Evolutionary conservation across 2,329 filamentous ascomycete genomes (phyloP).

Genomic region (Oidium heveae): DNA sequence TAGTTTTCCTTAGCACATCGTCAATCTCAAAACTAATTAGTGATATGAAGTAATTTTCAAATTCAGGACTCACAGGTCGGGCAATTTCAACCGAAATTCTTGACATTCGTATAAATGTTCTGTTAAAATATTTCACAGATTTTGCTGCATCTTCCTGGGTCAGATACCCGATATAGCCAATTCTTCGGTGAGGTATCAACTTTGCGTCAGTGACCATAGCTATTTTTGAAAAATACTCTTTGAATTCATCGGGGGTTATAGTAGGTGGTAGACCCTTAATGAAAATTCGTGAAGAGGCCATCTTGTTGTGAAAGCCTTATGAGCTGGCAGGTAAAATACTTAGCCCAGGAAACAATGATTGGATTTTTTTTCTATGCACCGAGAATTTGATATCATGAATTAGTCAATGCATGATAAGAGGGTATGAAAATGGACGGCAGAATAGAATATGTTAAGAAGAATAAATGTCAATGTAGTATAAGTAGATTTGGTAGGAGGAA

Average conservation of each 20-base stretch:
- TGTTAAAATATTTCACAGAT: slow-evolving; percentile 89
- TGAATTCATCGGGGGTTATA: slow-evolving; percentile 63
- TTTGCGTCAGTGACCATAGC: slow-evolving; percentile 73
- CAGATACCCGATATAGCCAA: slow-evolving; percentile 90
- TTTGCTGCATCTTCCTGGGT: slow-evolving; percentile 52
- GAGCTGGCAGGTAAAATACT: too few species aligned
- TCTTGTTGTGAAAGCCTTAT: background rate
- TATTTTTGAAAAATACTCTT: slow-evolving; percentile 62
- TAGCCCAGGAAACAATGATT: too few species aligned
- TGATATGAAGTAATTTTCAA: background rate
- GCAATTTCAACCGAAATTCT: slow-evolving; percentile 79
- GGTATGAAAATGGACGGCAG: too few species aligned
- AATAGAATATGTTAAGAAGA: too few species aligned
- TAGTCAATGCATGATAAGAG: too few species aligned
- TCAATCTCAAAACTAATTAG: background rate
- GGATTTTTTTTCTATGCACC: too few species aligned
- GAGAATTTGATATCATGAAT: too few species aligned
- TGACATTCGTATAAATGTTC: slow-evolving; percentile 84
- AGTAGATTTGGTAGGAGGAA: too few species aligned
- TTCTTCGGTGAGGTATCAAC: slow-evolving; percentile 67
- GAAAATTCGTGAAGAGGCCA: slow-evolving; percentile 38
- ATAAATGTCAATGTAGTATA: too few species aligned
- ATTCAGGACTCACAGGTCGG: slow-evolving; percentile 34
- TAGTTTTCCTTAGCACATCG: too few species aligned
- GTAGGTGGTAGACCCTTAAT: slow-evolving; percentile 67